Base-by-base conservation (phyloP, 495 filamentous ascomycete species). In the Penicillium malachiteum region DNA sequence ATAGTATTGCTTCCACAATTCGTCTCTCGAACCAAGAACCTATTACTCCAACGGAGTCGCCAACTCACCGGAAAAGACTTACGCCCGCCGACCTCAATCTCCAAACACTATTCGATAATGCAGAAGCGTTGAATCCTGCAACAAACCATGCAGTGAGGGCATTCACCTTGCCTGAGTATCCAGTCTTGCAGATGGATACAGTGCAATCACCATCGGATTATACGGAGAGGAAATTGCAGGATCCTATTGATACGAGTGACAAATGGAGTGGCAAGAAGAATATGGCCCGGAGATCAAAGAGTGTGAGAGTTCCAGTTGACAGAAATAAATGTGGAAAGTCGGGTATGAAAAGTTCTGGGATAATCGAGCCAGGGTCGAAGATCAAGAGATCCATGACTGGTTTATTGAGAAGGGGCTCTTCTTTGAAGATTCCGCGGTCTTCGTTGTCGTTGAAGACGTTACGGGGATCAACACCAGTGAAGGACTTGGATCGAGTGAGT, bases 121-220 rank as follows among this genome's bases (percentile, higher is more conserved):
- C 42, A n/a, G 33, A 59, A 33, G 37, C 54, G 0, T 31, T 57
- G 17, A 45, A 54, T 48, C 34, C 41, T 7, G 50, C 50, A 5
- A 52, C 38, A 0, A 50, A 42, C 13, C 57, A 47, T 5, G 48
- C 59, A 7, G 14, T 43, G 9, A 47, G 39, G 39, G 54, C 56
- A 1, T 33, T 60, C 7, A 52, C 62, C 2, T 52, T 48, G 45
- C 50, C 55, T 9, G 62, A 63, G 30, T 63, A 66, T 17, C 65
- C 65, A 1, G 32, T 68, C 13, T 44, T 61, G 1, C 62, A 54
- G 39, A 42, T 68, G 40, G 65, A 68, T 34, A 63, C 55, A 7
- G 50, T 45, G 10, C 21, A 48, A 18, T 50, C 57, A 12, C 51
- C 62, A 13, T 38, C 40, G 1, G 55, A 60, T 26, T 39, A 54